Conservation (phyloP, 805 yeast genomes). For the Ogataea pini region DNA sequence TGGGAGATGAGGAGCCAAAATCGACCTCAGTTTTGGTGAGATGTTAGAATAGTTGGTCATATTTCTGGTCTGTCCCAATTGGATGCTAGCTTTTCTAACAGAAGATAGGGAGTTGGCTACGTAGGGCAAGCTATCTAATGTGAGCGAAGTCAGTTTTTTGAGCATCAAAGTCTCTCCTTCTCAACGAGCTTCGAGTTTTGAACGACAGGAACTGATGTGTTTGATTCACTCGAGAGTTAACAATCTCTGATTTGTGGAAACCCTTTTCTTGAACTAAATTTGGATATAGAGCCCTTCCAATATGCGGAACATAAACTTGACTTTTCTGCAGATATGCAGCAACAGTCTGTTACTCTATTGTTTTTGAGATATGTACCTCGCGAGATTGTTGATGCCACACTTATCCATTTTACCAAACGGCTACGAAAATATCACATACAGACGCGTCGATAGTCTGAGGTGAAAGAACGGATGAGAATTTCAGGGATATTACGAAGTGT, state of each 20-base stretch:
- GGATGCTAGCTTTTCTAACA: background rate
- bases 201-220: background rate
- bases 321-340: constrained; percentile 4
- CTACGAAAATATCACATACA: constrained; percentile 1
- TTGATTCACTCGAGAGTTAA: background rate
- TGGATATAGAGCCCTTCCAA: background rate
- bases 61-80: background rate
- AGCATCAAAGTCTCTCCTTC: constrained; percentile 3
- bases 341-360: constrained; percentile 1
- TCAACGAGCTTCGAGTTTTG: background rate
- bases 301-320: constrained; percentile 5
- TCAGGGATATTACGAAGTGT: too few species aligned
- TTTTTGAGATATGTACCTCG: background rate
- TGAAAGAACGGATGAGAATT: too few species aligned
- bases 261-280: background rate
- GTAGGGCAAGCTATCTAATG: background rate
- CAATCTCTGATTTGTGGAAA: background rate
- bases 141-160: background rate
- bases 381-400: constrained; percentile 2
- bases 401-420: constrained; percentile 3
- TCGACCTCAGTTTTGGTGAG: constrained; percentile 26
- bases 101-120: background rate
- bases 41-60: constrained; percentile 30
- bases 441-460: constrained; percentile 2
- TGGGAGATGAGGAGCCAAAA: constrained; percentile 38